Base-by-base conservation (phyloP, 345 rosid genomes). In the Syzygium jambos region DNA sequence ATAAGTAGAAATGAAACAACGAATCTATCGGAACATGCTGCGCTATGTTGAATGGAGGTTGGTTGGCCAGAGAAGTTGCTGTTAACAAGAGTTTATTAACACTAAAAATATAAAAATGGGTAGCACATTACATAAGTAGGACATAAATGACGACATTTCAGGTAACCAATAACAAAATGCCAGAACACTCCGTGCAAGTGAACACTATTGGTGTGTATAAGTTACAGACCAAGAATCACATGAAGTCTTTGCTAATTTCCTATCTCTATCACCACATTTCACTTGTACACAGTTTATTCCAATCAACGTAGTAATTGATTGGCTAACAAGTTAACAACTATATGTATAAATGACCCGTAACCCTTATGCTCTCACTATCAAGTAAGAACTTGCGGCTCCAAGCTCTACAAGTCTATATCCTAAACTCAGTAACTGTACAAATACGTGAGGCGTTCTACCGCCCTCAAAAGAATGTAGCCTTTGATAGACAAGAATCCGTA, bases 341-440 rank as follows among this genome's bases (percentile, higher is more conserved):
- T 23, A 17, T 65, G 83, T 84, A 87, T 61, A 87, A 84, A 87
- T 43, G 5, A 51, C 53, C 34, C 2, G 88, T 6, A 34, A 73
- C 27, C 2, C 27, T 1, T 19, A 38, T 38, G 82, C 49, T 73
- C 82, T 73, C 4, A 11, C 49, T 19, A 11, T 73, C 49, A 10
- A 19, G 82, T 6, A 38, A 73, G 49, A 38, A 73, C 38, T 73
- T 73, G 82, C 11, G 38, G 51, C 29, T 84, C 17, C 38, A 27
- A 84, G 17, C 86, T 56, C 59, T 52, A n/a, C 22, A 4, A 38
- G 49, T 38, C 49, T 73, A 84, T 73, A 84, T 84, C 85, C 77
- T 51, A 52, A 84, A 22, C 63, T 38, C 52, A 30, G 38, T 13
- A 84, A 63, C 87, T 85, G 89, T 85, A 87, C 89, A 87, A 52